These are phyloP conservation scores for Pterocarpus santalinus DNA, from an alignment of 306 rosid species.

Conservation along the genomic window DNA sequence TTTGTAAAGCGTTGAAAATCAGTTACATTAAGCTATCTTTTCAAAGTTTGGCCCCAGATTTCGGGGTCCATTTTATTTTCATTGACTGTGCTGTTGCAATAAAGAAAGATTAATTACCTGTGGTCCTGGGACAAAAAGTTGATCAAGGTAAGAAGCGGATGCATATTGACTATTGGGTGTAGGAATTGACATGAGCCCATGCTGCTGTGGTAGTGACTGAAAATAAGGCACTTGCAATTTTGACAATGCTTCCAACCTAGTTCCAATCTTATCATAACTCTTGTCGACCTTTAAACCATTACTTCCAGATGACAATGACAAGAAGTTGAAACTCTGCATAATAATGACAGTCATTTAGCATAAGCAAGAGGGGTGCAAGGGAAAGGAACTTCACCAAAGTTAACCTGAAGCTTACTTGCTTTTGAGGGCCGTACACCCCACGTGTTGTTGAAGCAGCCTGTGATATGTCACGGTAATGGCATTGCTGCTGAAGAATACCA, in stretches of 20 bases:
- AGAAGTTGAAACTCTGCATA: constrained; percentile 71
- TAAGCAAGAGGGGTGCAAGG: not conserved
- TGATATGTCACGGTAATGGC: constrained; percentile 52
- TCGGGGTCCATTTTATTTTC: constrained; percentile 7
- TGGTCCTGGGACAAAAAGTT: constrained; percentile 53
- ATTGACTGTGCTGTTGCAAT: constrained; percentile 18
- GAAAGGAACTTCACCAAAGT: not conserved
- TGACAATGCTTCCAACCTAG: constrained; percentile 54
- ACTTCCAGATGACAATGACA: constrained; percentile 64
- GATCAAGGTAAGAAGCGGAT: constrained; percentile 59
- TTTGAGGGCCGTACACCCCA: constrained; percentile 50
- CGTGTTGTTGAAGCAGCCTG: constrained; percentile 37
- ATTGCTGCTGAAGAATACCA: constrained; percentile 50
- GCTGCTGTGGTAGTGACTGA: constrained; percentile 59
- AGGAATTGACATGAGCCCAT: constrained; percentile 53
- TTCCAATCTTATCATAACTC: constrained; percentile 47
- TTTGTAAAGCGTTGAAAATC: constrained; percentile 16
- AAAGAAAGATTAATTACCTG: constrained; percentile 61
- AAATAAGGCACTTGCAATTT: constrained; percentile 64
- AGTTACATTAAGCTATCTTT: constrained; percentile 3
- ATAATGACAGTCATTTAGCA: constrained; percentile 33
- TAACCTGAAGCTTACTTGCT: constrained; percentile 62
- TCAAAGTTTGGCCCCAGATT: constrained; percentile 13
- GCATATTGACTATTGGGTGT: constrained; percentile 55
- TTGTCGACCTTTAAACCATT: constrained; percentile 55